Evolutionary conservation across 75 land plant genomes (phyloP).

Genomic region (Cupressus sempervirens): DNA sequence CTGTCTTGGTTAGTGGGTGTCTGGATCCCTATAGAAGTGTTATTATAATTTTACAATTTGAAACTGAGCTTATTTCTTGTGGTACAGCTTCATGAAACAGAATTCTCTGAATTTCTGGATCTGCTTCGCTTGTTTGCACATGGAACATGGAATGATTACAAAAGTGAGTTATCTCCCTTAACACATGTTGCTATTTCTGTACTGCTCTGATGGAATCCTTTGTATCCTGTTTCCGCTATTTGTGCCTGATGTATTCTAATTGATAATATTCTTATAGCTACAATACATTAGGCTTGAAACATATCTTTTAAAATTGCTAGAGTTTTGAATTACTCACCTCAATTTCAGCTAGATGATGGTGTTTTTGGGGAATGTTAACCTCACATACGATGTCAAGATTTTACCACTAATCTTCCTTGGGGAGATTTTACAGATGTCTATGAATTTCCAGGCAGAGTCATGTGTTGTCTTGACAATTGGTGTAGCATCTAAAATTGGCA

Average conservation of each 20-base stretch:
- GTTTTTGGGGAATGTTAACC: background rate
- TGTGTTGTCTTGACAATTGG: background rate
- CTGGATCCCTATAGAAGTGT: background rate
- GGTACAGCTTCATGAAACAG: constrained; percentile 83
- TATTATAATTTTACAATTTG: background rate
- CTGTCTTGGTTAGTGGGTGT: background rate
- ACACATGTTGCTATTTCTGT: background rate
- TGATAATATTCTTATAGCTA: background rate
- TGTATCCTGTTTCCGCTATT: background rate
- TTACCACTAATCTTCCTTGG: background rate
- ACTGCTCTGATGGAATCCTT: background rate
- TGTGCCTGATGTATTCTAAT: background rate
- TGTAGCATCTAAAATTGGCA: background rate
- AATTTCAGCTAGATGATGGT: background rate
- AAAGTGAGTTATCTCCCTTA: constrained; percentile 48
- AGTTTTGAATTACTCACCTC: background rate
- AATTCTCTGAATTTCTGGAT: constrained; percentile 54
- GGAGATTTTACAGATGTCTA: background rate
- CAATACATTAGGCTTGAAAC: background rate
- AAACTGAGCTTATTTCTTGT: background rate
- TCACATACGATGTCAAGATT: background rate
- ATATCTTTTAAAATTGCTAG: background rate
- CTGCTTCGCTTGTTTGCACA: constrained; percentile 86
- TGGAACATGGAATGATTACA: constrained; percentile 98
- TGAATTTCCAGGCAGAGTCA: background rate